phyloP scores from a whole-genome alignment of 2,329 filamentous ascomycete species.

The Aspergillus quadrilineatus region DNA sequence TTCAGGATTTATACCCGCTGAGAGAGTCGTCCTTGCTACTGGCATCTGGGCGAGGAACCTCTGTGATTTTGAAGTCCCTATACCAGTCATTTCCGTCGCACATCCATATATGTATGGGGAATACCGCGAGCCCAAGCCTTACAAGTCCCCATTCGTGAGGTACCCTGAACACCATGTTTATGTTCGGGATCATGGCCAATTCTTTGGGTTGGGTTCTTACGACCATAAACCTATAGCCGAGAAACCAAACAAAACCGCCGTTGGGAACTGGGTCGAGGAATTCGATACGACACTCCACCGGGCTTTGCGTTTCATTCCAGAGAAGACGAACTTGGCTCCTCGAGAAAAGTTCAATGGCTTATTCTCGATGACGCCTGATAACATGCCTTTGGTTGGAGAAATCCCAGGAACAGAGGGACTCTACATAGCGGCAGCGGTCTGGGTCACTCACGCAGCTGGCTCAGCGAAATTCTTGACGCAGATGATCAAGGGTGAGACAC shows the following conservation, averaged over 20 bases:
- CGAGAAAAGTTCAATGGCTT: slow-evolving; percentile 33
- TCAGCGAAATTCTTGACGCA: slow-evolving; percentile 26
- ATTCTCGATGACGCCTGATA: slow-evolving; percentile 38
- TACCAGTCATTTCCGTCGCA: slow-evolving; percentile 35
- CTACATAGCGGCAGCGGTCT: slow-evolving; percentile 35
- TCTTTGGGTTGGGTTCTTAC: slow-evolving; percentile 36
- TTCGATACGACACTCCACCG: slow-evolving; percentile 24
- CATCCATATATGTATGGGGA: slow-evolving; percentile 38
- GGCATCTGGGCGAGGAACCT: slow-evolving; percentile 32
- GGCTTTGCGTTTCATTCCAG: slow-evolving; percentile 22
- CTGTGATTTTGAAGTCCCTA: slow-evolving; percentile 23
- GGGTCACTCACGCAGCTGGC: slow-evolving; percentile 39
- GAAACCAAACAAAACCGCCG: slow-evolving; percentile 18
- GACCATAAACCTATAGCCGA: slow-evolving; percentile 29
- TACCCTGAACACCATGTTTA: slow-evolving; percentile 39
- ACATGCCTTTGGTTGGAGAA: slow-evolving; percentile 33
- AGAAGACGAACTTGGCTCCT: slow-evolving; percentile 14
- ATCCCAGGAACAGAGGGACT: slow-evolving; percentile 26
- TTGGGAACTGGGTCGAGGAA: slow-evolving; percentile 24
- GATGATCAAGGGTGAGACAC: slow-evolving; percentile 16
- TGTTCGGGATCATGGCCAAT: slow-evolving; percentile 34
- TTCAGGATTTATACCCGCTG: slow-evolving; percentile 13
- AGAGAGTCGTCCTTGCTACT: slow-evolving; percentile 28
- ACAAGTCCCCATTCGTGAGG: slow-evolving; percentile 33
- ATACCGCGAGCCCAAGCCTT: slow-evolving; percentile 16